Evolutionary conservation across 352 stramenopile species (phyloP).

Genomic region (Phytopythium chamaehyphon): DNA sequence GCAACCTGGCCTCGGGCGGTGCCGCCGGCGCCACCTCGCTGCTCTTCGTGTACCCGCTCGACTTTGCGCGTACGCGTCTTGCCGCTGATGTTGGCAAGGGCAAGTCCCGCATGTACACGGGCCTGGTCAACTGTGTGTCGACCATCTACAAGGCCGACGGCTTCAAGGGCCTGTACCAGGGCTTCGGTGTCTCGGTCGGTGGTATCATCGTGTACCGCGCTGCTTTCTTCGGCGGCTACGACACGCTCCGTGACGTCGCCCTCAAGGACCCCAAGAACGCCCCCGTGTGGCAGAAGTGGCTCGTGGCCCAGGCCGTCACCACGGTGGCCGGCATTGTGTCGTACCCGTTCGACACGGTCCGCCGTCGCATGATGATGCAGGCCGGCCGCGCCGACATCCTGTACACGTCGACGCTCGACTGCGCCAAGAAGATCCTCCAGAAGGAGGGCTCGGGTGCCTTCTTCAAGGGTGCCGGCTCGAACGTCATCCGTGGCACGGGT

Average conservation of each 20-base stretch:
- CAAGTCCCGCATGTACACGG: conserved; percentile 97
- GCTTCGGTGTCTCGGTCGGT: conserved; percentile 97
- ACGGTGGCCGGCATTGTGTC: conserved; percentile 91
- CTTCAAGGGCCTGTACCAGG: conserved; percentile 95
- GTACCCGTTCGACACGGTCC: conserved; percentile 96
- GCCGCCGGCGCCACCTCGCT: conserved; percentile 96
- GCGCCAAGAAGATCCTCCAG: conserved; percentile 95
- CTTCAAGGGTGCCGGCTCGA: conserved; percentile 99
- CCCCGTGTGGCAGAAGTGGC: conserved; percentile 88
- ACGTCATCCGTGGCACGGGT: conserved; percentile 98
- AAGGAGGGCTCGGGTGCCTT: conserved; percentile 95
- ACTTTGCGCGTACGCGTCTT: conserved; percentile 98
- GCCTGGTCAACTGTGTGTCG: conserved; percentile 95
- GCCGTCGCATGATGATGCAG: conserved; percentile 98
- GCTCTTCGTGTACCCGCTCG: conserved; percentile 96
- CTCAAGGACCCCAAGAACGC: conserved; percentile 84
- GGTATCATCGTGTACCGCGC: conserved; percentile 99
- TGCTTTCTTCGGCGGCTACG: conserved; percentile 98
- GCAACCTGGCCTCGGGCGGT: conserved; percentile 97
- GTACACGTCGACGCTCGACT: conserved; percentile 97
- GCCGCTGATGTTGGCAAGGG: conserved; percentile 96
- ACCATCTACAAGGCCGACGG: conserved; percentile 95
- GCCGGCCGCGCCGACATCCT: conserved; percentile 95
- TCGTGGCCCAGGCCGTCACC: conserved; percentile 90
- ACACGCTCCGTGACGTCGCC: conserved; percentile 92